Base-by-base conservation (phyloP, 1,284 basidiomycete species). In the Nidula niveotomentosa region DNA sequence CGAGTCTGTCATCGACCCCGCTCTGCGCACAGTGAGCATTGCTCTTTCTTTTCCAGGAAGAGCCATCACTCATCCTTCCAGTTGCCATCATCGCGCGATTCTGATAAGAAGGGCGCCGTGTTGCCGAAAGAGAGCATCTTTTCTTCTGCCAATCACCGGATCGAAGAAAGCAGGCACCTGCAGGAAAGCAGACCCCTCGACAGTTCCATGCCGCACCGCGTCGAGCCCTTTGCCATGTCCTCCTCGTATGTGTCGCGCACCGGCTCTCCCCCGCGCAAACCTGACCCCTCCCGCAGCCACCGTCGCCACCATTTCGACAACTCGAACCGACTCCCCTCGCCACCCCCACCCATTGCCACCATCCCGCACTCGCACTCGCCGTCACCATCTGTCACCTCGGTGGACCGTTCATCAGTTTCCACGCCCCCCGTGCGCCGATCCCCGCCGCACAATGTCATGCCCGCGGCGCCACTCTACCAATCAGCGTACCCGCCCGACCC, bases 361-460 rank as follows among this genome's bases (percentile, higher is more conserved):
- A 53, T 85, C 83, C 55, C 60, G 77, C 37, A 79, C 77, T 52
- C 83, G 49, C 81, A 86, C 62, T 86, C 86, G 0, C 85, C 86
- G 44, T 82, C 84, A 6, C 71, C 83, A 47, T 86, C 84, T 9
- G 76, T 80, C 36, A 78, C 79, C 48, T 82, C 84, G 3, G 72
- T 80, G 49, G 82, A 84, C 70, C 77, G 80, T 57, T 82, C 83
- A 47, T 79, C 82, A 39, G 79, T 81, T 49, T 78, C 79, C 45
- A 84, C 85, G 1, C 83, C 85, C 12, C 79, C 79, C 52, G 68
- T 69, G 39, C 74, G 68, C 53, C 68, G 75, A 54, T 74, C 75
- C 52, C 68, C 70, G 51, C 56, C 51, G n/a, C 51, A 52, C 57
- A 48, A 55, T 55, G 30, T 30, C 30, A 30, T 30, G 30, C 30